Evolutionary conservation across 139 green algal genomes (phyloP).

Genomic region (Pseudopediastrum boryanum): DNA sequence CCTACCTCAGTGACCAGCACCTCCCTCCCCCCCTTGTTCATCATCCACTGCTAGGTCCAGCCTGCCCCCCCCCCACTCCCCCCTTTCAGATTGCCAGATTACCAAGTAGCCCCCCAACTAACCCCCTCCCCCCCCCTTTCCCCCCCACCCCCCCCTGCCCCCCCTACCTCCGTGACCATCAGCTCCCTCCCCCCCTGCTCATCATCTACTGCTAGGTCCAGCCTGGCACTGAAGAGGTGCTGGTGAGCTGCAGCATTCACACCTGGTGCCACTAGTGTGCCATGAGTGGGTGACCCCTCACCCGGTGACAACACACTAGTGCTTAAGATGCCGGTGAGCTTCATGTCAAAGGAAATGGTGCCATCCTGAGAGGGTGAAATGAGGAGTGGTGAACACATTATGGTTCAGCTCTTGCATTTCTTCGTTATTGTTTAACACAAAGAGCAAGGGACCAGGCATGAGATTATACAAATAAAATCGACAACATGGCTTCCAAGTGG

Average conservation of each 20-base stretch:
- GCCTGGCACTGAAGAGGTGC: constrained; percentile 83
- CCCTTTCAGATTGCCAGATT: no score
- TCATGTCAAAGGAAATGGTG: constrained; percentile 77
- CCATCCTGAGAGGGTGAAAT: constrained; percentile 82
- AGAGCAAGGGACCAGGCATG: no score
- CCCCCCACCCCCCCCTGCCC: no score
- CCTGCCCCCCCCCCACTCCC: no score
- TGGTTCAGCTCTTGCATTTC: neutral
- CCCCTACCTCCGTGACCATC: constrained; percentile 57
- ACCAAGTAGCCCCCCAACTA: no score
- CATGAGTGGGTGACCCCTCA: constrained; percentile 38
- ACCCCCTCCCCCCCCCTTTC: no score
- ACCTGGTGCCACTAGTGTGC: constrained; percentile 63
- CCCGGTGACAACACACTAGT: constrained; percentile 58
- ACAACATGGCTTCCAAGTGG: neutral
- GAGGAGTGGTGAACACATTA: neutral
- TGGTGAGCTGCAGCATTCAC: constrained; percentile 83
- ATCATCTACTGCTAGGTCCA: constrained; percentile 85
- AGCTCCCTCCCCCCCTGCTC: constrained; percentile 63
- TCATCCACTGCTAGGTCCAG: constrained; percentile 84
- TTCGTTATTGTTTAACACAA: neutral
- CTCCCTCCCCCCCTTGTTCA: constrained; percentile 66
- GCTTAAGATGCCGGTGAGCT: constrained; percentile 87
- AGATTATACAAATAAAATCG: neutral
- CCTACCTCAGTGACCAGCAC: no score